phyloP scores from a whole-genome alignment of 441 rosid species.

The Arabidopsis lyrata region DNA sequence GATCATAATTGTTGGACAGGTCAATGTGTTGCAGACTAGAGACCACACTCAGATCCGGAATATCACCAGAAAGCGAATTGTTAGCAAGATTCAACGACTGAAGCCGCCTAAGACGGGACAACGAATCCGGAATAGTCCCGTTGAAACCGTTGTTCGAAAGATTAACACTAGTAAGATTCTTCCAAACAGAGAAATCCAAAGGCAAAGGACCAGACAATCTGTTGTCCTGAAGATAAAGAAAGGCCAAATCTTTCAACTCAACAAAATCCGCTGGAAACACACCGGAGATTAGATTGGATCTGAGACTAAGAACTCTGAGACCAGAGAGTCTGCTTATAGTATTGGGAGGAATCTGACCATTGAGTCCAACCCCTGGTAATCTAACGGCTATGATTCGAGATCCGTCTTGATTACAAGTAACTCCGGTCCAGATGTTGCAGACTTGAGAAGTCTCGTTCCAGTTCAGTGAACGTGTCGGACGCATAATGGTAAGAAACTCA shows the following conservation, averaged over 20 bases:
- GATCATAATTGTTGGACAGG: constrained; percentile 62
- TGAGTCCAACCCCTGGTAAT: constrained; percentile 87
- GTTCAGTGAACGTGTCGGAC: constrained; percentile 75
- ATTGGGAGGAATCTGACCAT: constrained; percentile 78
- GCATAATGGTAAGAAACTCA: constrained; percentile 66
- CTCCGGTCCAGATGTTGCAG: constrained; percentile 82
- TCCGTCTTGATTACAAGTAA: constrained; percentile 67
- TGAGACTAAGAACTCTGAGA: constrained; percentile 78
- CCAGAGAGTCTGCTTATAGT: constrained; percentile 81
- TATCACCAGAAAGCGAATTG: constrained; percentile 72
- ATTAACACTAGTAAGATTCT: constrained; percentile 72
- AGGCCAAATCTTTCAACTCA: constrained; percentile 66
- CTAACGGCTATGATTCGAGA: constrained; percentile 75
- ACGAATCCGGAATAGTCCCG: constrained; percentile 68
- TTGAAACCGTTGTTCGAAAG: constrained; percentile 73
- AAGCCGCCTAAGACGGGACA: constrained; percentile 61
- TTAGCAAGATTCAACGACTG: constrained; percentile 75
- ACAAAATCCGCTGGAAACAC: constrained; percentile 70
- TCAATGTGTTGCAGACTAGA: constrained; percentile 61
- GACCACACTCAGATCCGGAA: constrained; percentile 65
- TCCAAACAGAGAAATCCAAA: constrained; percentile 72
- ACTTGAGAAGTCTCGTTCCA: constrained; percentile 75
- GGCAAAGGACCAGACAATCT: constrained; percentile 75
- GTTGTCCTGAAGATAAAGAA: constrained; percentile 77
- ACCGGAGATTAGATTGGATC: constrained; percentile 82